Conservation (phyloP, 2,329 filamentous ascomycete species). For the Aspergillus sp. region DNA sequence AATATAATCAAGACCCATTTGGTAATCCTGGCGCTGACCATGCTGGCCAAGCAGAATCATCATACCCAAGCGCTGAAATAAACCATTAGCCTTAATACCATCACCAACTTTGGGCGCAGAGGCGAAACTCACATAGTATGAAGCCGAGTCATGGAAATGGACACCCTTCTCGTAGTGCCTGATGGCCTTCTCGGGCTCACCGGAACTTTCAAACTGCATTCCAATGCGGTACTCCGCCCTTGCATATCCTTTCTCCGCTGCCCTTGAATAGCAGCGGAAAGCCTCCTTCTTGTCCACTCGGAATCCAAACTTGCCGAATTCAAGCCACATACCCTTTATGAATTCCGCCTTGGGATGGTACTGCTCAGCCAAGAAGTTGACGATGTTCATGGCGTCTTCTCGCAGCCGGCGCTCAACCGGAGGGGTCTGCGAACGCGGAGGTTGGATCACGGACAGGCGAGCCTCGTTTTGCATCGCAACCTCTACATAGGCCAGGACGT, state of each 20-base stretch:
- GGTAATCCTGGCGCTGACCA: conserved; percentile 81
- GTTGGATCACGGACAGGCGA: conserved; percentile 64
- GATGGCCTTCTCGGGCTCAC: conserved; percentile 88
- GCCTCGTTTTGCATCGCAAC: conserved; percentile 76
- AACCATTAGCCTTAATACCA: conserved; percentile 22
- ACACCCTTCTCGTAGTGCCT: conserved; percentile 87
- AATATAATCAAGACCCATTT: conserved; percentile 79
- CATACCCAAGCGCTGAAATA: conserved; percentile 82
- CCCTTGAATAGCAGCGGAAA: conserved; percentile 80
- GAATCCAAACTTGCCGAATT: conserved; percentile 94
- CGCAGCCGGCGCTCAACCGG: conserved; percentile 86
- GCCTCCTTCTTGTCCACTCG: conserved; percentile 93
- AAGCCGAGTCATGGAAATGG: conserved; percentile 81
- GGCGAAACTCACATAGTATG: conserved; percentile 61
- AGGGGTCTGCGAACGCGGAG: conserved; percentile 75
- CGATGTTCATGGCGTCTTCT: conserved; percentile 87
- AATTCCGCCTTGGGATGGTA: conserved; percentile 93
- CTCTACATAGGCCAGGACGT: conserved; percentile 87
- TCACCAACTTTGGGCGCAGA: neutral
- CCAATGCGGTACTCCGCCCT: conserved; percentile 95
- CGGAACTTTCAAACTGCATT: conserved; percentile 96
- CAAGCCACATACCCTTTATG: conserved; percentile 93
- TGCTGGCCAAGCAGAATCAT: conserved; percentile 96
- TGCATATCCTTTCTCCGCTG: conserved; percentile 83
- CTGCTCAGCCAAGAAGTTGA: conserved; percentile 86